phyloP scores from a whole-genome alignment of 495 filamentous ascomycete genomes.

The Penicillium silybi region DNA sequence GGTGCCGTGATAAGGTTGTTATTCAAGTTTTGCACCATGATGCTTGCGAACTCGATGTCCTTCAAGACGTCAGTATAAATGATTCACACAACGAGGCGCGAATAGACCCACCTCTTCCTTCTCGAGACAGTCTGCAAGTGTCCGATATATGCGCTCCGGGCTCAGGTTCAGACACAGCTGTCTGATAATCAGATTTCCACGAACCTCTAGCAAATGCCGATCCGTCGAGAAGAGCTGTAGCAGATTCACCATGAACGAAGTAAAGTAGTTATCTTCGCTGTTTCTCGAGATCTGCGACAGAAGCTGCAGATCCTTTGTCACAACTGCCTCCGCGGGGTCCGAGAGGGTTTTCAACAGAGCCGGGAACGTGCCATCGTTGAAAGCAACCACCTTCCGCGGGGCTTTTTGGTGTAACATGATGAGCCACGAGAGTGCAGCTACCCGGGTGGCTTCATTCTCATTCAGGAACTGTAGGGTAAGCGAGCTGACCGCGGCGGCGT shows the following conservation, averaged over 20 bases:
- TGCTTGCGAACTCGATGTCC: constrained; percentile 96
- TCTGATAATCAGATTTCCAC: constrained; percentile 93
- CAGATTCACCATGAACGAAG: constrained; percentile 96
- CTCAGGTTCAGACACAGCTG: constrained; percentile 91
- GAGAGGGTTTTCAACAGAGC: constrained; percentile 94
- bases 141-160: constrained; percentile 93
- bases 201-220: constrained; percentile 79
- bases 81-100: neutral
- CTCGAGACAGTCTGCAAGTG: constrained; percentile 92
- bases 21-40: constrained; percentile 99
- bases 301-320: constrained; percentile 90
- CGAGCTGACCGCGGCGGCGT: constrained; percentile 93
- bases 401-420: constrained; percentile 97
- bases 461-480: constrained; percentile 93
- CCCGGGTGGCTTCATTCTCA: constrained; percentile 91
- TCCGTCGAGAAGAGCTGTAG: constrained; percentile 95
- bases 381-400: constrained; percentile 87
- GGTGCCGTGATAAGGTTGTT: constrained; percentile 98
- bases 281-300: constrained; percentile 94
- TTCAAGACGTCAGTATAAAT: constrained; percentile 20
- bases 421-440: constrained; percentile 91
- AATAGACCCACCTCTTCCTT: constrained; percentile 71
- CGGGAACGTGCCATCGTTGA: constrained; percentile 96
- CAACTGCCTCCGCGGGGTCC: constrained; percentile 91
- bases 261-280: constrained; percentile 95